Percentiles rank a stretch among this genome's conserved stretches.
Conservation (phyloP, 2,329 filamentous ascomycete genomes). For the Chaetomium strumarium region DNA sequence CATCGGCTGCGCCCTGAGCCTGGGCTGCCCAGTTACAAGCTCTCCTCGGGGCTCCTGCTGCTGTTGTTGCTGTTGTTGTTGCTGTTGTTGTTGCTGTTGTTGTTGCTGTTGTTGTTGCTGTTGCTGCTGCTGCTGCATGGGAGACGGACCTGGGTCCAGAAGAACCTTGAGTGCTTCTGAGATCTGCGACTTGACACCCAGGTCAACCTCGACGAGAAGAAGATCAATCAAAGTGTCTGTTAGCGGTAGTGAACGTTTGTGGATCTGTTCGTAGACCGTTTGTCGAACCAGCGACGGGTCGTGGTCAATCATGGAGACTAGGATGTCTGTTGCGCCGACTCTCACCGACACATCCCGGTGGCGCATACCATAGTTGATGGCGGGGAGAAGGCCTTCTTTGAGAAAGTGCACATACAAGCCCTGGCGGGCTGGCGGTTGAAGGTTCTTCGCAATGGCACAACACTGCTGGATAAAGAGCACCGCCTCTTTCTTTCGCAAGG, state of each 20-base stretch:
- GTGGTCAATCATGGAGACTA: conserved; percentile 92
- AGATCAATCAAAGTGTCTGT: conserved; percentile 92
- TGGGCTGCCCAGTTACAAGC: conserved; percentile 44
- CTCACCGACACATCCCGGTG: conserved; percentile 79
- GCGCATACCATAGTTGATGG: conserved; percentile 86
- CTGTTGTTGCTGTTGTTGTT: conserved; percentile 24
- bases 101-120: not conserved
- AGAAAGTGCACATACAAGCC: conserved; percentile 88
- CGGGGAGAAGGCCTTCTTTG: conserved; percentile 74
- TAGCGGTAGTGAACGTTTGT: conserved; percentile 76
- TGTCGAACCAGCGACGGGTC: conserved; percentile 90
- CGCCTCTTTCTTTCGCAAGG: conserved; percentile 80
- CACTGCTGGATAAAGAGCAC: conserved; percentile 97
- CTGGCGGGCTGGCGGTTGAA: conserved; percentile 76
- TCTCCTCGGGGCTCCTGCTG: conserved; percentile 46
- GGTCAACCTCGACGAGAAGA: conserved; percentile 81
- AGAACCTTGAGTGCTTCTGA: conserved; percentile 93
- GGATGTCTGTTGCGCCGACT: conserved; percentile 86
- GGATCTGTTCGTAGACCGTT: conserved; percentile 87
- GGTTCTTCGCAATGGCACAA: conserved; percentile 86
- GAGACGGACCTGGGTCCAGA: conserved; percentile 61
- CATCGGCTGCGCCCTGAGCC: conserved; percentile 49
- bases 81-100: not conserved
- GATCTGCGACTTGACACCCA: conserved; percentile 92
- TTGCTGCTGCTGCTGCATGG: conserved; percentile 26